Percentiles rank a stretch among this genome's conserved stretches.
Conservation (phyloP, 768 basidiomycete species). For the Obba rivulosa region DNA sequence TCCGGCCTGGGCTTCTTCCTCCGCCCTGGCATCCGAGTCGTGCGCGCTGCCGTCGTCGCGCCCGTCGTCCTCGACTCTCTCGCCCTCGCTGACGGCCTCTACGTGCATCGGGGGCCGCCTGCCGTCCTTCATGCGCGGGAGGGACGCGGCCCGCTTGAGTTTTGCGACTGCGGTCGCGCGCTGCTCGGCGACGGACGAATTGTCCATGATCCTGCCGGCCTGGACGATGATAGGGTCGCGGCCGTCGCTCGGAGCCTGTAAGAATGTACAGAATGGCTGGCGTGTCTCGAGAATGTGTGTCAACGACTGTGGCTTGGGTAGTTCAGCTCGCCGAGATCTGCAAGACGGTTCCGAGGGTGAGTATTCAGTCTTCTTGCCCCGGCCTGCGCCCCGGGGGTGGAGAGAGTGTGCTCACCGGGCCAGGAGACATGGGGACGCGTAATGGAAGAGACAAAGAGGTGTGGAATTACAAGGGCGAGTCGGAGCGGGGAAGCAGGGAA, state of each 20-base stretch:
- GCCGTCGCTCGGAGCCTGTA: conserved; percentile 21
- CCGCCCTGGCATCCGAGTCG: conserved; percentile 14
- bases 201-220: conserved; percentile 28
- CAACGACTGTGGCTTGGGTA: conserved; percentile 7
- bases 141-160: conserved; percentile 86
- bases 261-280: conserved; percentile 12
- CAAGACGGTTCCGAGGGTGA: neutral
- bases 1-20: conserved; percentile 6
- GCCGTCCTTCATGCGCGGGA: conserved; percentile 90
- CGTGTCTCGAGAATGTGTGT: conserved; percentile 9
- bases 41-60: conserved; percentile 31
- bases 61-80: conserved; percentile 40
- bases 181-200: conserved; percentile 58
- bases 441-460: conserved; percentile 4
- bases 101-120: conserved; percentile 82
- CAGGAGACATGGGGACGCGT: conserved; percentile 13
- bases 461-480: conserved; percentile 1
- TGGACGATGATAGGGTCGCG: conserved; percentile 13
- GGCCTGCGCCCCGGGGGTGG: neutral
- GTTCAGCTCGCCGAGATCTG: conserved; percentile 11
- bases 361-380: neutral
- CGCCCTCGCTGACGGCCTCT: conserved; percentile 79
- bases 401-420: conserved; percentile 8
- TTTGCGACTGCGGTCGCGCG: conserved; percentile 85
- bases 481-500: conserved; percentile 9